Percentiles rank a stretch among this genome's conserved stretches.
Conservation (phyloP, 495 filamentous ascomycete genomes). For the Terfezia claveryi region DNA sequence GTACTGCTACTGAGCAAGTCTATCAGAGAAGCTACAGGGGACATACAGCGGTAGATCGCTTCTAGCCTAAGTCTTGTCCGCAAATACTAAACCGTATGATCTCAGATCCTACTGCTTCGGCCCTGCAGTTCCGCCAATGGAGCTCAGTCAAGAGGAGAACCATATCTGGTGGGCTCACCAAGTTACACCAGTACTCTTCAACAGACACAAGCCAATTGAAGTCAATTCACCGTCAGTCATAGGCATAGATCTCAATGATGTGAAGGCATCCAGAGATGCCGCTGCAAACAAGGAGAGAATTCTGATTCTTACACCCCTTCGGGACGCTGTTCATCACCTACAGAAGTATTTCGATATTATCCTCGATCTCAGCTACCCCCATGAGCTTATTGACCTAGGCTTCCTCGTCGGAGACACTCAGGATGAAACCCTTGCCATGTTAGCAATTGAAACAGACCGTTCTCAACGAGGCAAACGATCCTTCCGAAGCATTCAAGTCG, state of each 20-base stretch:
- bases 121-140: constrained; percentile 75
- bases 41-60: too few relatives aligned
- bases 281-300: constrained; percentile 61
- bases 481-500: constrained; percentile 61
- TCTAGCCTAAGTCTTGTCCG: too few relatives aligned
- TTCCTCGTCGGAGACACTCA: constrained; percentile 83
- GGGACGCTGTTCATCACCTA: constrained; percentile 66
- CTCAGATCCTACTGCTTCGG: constrained; percentile 92
- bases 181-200: constrained; percentile 84
- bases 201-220: constrained; percentile 70
- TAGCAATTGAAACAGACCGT: constrained; percentile 63
- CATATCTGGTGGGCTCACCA: constrained; percentile 69
- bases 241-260: constrained; percentile 60
- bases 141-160: constrained; percentile 79
- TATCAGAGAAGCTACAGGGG: too few relatives aligned
- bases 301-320: constrained; percentile 83
- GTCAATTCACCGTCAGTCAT: constrained; percentile 62
- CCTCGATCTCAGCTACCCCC: constrained; percentile 75
- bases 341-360: constrained; percentile 84
- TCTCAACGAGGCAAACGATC: constrained; percentile 52
- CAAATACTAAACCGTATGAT: too few relatives aligned
- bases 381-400: constrained; percentile 81
- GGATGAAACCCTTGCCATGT: constrained; percentile 68
- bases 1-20: too few relatives aligned
- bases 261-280: constrained; percentile 62